Base-by-base conservation (phyloP, 257 asterid species). In the Echium plantagineum region DNA sequence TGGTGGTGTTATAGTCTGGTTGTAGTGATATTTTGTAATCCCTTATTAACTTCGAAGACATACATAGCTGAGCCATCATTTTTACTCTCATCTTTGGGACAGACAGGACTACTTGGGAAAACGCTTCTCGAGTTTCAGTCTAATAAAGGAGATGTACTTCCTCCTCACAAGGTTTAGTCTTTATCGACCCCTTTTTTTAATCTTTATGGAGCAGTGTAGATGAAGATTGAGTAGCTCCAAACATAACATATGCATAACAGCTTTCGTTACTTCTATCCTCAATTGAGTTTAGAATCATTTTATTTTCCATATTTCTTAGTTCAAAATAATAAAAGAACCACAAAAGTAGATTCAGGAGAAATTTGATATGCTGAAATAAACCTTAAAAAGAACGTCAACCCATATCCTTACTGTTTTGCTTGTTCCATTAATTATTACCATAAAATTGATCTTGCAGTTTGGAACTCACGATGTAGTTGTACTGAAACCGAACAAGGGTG, bases 41-140 rank as follows among this genome's bases (percentile, higher is more conserved):
- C 56, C 42, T 21, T 35, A 46, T 55, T 18, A 9, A 31, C 54
- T 15, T 31, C 48, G 31, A 9, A 31, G 10, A 52, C 9, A n/a
- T 7, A 22, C 59, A 57, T 26, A 31, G 61, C 57, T 15, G 28
- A 60, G 32, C 18, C 22, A 6, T 15, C 42, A 48, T 53, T 42
- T 58, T 53, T 73, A 57, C 73, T 69, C 67, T 58, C 77, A 60
- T 55, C 65, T 72, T 63, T 22, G 57, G 20, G 69, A 24, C 71
- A 91, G 98, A 81, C 95, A 75, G 97, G 98, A 71, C 68, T 88
- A 59, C 81, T 91, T 95, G 98, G 98, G 28, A 91, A 91, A 76
- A 67, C 80, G 55, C 88, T 91, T 68, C 78, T 91, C 20, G 96
- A 88, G 80, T 82, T 91, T 47, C 95, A 91, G 63, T 91, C 96